Percentiles rank a stretch among this genome's conserved stretches.
Evolutionary conservation across 495 filamentous ascomycete genomes (phyloP).

Genomic region (Penicillium roqueforti): DNA sequence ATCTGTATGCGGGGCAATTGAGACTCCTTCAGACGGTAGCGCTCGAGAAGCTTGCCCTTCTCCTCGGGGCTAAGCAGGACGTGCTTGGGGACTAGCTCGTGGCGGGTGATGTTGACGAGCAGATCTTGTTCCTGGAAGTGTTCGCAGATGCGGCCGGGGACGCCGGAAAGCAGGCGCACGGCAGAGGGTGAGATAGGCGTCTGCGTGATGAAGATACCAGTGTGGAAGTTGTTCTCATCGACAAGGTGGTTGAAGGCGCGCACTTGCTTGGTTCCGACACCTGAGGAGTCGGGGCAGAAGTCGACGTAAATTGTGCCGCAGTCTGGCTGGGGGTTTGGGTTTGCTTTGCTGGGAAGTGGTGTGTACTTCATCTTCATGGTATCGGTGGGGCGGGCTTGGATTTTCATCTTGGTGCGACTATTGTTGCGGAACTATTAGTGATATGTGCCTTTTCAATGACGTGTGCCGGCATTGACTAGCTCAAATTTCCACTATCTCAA

Average conservation of each 20-base stretch:
- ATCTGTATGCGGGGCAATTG: conserved; percentile 90
- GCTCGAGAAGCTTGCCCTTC: conserved; percentile 73
- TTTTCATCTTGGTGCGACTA: conserved; percentile 79
- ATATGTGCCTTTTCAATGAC: conserved; percentile 1
- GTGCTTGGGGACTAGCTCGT: conserved; percentile 94
- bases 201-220: conserved; percentile 81
- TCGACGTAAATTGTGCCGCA: conserved; percentile 92
- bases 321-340: conserved; percentile 62
- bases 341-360: conserved; percentile 54
- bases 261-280: conserved; percentile 85
- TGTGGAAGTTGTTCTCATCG: conserved; percentile 70
- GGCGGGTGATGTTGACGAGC: conserved; percentile 95
- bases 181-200: conserved; percentile 79
- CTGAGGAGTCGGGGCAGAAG: conserved; percentile 67
- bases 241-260: conserved; percentile 82
- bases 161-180: conserved; percentile 62
- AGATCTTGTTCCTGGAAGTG: conserved; percentile 93
- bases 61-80: conserved; percentile 85
- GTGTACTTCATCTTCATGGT: conserved; percentile 82
- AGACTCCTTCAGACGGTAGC: conserved; percentile 94
- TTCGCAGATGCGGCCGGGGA: conserved; percentile 77
- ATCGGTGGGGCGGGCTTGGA: conserved; percentile 76
- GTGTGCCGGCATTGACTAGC: neutral
- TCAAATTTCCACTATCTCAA: neutral
- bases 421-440: conserved; percentile 24